These are phyloP conservation scores for Platanthera guangdongensis DNA, from an alignment of 106 monocot species.

Conservation along the genomic window DNA sequence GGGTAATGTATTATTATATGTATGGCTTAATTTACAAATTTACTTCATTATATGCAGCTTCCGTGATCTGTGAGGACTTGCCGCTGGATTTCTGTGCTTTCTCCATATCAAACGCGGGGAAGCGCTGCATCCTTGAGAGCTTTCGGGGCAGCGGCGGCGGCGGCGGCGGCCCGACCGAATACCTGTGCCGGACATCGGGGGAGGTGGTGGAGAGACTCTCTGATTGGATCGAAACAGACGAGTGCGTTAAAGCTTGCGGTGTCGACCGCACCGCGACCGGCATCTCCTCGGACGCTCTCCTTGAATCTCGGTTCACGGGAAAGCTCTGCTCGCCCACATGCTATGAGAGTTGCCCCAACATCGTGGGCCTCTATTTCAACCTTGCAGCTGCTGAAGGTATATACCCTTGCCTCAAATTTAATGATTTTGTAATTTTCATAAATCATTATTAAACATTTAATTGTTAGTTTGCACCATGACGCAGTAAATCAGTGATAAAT, in stretches of 20 bases:
- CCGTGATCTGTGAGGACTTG: slow-evolving; percentile 32
- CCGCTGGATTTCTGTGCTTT: slow-evolving; percentile 21
- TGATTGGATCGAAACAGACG: slow-evolving; percentile 25
- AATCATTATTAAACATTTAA: too few relatives aligned
- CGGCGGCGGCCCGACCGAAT: neutral
- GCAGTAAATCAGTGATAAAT: too few relatives aligned
- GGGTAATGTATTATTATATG: neutral
- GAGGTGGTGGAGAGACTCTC: slow-evolving; percentile 10
- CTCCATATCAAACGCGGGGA: slow-evolving; percentile 23
- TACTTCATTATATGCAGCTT: slow-evolving; percentile 9
- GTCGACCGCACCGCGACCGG: slow-evolving; percentile 15
- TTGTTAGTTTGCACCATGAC: too few relatives aligned
- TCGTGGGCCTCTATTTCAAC: slow-evolving; percentile 29
- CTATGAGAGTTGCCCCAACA: slow-evolving; percentile 18
- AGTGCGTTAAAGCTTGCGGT: slow-evolving; percentile 23
- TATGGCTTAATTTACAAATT: neutral
- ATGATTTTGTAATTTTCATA: too few relatives aligned
- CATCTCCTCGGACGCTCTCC: slow-evolving; percentile 25
- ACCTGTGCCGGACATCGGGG: slow-evolving; percentile 12
- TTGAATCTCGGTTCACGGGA: neutral
- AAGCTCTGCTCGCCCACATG: slow-evolving; percentile 24
- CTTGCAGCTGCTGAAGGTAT: slow-evolving; percentile 21
- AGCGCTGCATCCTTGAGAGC: slow-evolving; percentile 38
- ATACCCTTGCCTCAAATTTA: too few relatives aligned
- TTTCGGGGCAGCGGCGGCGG: neutral